These are phyloP conservation scores for Fusarium sp. DNA, from an alignment of 2,329 filamentous ascomycete genomes.

Conservation along the genomic window DNA sequence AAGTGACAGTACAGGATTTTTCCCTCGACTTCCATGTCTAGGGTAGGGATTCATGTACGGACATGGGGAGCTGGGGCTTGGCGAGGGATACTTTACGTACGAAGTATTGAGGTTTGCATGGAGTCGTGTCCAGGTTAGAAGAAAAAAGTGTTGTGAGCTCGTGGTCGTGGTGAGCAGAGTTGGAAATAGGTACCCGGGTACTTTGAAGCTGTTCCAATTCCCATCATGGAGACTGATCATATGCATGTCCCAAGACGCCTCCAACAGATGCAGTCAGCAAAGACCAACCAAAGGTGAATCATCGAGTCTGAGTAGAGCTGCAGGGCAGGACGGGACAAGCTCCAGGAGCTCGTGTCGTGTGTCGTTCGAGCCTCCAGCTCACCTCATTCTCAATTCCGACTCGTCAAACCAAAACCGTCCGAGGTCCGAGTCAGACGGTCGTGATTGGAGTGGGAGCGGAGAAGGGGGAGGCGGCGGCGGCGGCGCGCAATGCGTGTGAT, in stretches of 20 bases:
- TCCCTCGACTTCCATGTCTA: background rate
- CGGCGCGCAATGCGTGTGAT: constrained; percentile 8
- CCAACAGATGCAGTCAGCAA: background rate
- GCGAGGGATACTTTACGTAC: constrained; percentile 10
- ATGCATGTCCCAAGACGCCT: background rate
- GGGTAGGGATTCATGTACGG: constrained; percentile 7
- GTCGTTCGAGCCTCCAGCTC: constrained; percentile 16
- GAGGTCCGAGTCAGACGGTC: constrained; percentile 20
- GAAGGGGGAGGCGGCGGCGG: background rate
- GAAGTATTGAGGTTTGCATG: constrained; percentile 12
- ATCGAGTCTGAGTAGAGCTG: background rate
- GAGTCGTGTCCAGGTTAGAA: background rate
- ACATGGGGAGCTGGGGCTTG: constrained; percentile 4
- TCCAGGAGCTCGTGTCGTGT: background rate
- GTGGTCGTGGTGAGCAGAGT: background rate
- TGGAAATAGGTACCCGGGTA: background rate
- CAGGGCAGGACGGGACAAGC: background rate
- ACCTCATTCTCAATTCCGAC: background rate
- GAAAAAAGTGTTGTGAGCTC: background rate
- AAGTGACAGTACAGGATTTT: background rate
- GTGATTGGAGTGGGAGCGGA: constrained; percentile 8
- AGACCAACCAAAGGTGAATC: background rate
- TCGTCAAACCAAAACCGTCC: background rate
- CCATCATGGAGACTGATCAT: background rate
- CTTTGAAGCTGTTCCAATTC: background rate